These are phyloP conservation scores for Annulohypoxylon maeteangense DNA, from an alignment of 495 filamentous ascomycete genomes.

Conservation along the genomic window DNA sequence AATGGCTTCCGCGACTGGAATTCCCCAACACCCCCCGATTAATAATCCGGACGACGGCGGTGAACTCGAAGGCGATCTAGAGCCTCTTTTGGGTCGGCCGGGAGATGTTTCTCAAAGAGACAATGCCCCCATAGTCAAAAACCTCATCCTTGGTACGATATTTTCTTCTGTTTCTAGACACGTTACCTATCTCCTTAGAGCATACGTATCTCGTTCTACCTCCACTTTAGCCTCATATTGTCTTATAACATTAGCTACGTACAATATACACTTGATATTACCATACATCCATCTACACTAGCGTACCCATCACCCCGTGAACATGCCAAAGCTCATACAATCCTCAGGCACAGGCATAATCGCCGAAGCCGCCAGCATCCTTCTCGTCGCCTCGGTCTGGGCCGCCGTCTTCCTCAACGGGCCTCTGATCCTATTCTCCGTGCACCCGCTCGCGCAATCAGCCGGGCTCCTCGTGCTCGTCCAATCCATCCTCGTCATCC, in stretches of 20 bases:
- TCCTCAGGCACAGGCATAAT: conserved; percentile 58
- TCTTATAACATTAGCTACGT: neutral
- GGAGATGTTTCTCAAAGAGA: conserved; percentile 79
- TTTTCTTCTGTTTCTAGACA: conserved; percentile 8
- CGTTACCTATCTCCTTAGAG: neutral
- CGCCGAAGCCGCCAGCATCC: conserved; percentile 50
- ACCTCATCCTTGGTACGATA: conserved; percentile 77
- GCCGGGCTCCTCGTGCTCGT: conserved; percentile 76
- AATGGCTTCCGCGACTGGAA: conserved; percentile 68
- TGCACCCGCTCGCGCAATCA: conserved; percentile 88
- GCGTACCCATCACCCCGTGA: neutral
- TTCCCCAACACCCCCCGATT: conserved; percentile 55
- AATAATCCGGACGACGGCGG: conserved; percentile 40
- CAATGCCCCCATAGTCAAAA: conserved; percentile 68
- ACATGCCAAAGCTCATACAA: conserved; percentile 56
- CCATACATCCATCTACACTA: neutral
- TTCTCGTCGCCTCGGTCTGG: conserved; percentile 81
- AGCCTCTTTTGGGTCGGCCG: conserved; percentile 78
- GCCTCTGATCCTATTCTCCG: conserved; percentile 77
- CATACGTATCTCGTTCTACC: neutral
- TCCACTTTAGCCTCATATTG: conserved; percentile 7
- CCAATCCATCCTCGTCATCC: conserved; percentile 84
- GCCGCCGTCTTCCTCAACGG: conserved; percentile 72
- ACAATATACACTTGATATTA: neutral
- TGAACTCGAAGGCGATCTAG: conserved; percentile 67